Evolutionary conservation across 2,329 filamentous ascomycete genomes (phyloP), one percentile per base, ranked within the genome.

Genomic region (Colletotrichum sp.): DNA sequence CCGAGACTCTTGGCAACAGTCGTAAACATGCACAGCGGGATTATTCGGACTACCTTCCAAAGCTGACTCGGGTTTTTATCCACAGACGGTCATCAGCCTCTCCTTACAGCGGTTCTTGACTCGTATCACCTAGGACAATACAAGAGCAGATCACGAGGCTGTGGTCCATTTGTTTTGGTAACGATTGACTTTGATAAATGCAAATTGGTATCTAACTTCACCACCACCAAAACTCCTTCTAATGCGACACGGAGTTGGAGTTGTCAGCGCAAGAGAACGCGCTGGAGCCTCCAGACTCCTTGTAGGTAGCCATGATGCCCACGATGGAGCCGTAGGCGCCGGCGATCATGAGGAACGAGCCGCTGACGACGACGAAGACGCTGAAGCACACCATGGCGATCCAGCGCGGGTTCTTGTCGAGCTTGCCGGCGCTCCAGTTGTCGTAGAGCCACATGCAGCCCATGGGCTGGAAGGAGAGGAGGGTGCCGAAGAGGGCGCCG

Each of bases 201-300:
- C 36, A 32, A 55, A 67, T 67, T 55, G 64, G 64, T 67, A 67
- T 67, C 64, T 61, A 59, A 27, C 15, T 39, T 44, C 59, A 44
- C 22, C 61, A 64, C 30, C n/a, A 64, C 36, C 19, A n/a, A 28
- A 34, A 27, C 67, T 28, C n/a, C n/a, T 48, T 28, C 36, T 60
- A 61, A 32, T 69, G 55, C 16, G 27, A 36, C 6, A 73, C 70
- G 5, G 81, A 82, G 64, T 82, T 81, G 6, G 86, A 86, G 80
- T 88, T 88, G 66, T 88, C 86, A 0, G 83, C 84, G 65, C 86
- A 88, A 2, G 86, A 85, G 82, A 85, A 88, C 0, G 85, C 85
- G 1, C 79, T 78, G 4, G 85, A 84, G 0, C 84, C 85, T 2
- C 82, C 83, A 6, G 79, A 79, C 6, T 76, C 76, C n/a, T 80